Percentiles rank a stretch among this genome's conserved stretches.
These are phyloP conservation scores for Excoecaria cochinchinensis DNA, from an alignment of 345 rosid genomes.

Conservation along the genomic window DNA sequence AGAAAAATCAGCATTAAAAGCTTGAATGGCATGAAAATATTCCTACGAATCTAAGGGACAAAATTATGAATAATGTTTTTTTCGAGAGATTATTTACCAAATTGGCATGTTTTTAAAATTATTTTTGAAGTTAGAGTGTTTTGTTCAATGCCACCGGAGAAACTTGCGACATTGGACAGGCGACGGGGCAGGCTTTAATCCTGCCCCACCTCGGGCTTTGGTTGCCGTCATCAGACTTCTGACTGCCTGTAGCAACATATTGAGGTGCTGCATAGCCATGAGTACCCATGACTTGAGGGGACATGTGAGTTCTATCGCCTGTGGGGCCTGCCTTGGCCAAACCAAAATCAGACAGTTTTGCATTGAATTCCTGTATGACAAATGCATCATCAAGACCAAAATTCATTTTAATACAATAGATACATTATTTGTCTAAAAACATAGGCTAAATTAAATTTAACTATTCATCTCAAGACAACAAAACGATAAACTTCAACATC, in stretches of 20 bases:
- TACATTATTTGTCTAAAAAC: background rate
- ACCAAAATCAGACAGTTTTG: conserved; percentile 92
- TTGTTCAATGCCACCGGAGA: too few relatives aligned
- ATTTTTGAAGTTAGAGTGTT: too few relatives aligned
- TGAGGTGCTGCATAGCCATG: conserved; percentile 98
- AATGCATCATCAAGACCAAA: conserved; percentile 12
- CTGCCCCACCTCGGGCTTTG: too few relatives aligned
- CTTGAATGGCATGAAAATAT: too few relatives aligned
- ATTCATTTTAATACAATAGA: background rate
- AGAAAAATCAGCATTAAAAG: too few relatives aligned
- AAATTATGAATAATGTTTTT: too few relatives aligned
- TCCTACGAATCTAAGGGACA: too few relatives aligned
- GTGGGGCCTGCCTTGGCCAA: conserved; percentile 98
- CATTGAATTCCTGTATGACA: conserved; percentile 75
- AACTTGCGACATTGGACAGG: too few relatives aligned
- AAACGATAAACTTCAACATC: background rate
- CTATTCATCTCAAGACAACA: background rate
- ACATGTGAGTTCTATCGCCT: conserved; percentile 92
- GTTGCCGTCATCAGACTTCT: too few relatives aligned
- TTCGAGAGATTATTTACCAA: too few relatives aligned
- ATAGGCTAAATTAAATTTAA: background rate
- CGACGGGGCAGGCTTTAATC: too few relatives aligned
- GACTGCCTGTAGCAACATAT: conserved; percentile 98
- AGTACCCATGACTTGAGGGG: conserved; percentile 97
- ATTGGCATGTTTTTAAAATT: too few relatives aligned